A percentile compares a stretch with the other conserved stretches of the same genome.
phyloP scores from a whole-genome alignment of 495 filamentous ascomycete species.

The Penicillium roqueforti region DNA sequence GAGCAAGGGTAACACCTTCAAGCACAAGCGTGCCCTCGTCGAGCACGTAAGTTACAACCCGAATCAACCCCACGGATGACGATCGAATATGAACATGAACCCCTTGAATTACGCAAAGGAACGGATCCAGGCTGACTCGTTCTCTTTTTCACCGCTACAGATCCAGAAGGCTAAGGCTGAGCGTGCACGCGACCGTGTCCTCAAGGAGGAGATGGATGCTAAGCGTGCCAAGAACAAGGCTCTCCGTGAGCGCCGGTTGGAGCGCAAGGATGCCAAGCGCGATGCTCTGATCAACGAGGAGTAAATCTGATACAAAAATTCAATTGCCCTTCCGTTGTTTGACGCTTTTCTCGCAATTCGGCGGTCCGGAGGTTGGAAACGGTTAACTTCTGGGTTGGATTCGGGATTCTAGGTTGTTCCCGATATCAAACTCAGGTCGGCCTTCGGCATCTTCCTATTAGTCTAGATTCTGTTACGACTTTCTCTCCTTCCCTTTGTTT shows the following conservation, averaged over 20 bases:
- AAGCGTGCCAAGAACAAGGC: conserved; percentile 99
- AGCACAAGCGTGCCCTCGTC: conserved; percentile 99
- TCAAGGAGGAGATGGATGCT: conserved; percentile 99
- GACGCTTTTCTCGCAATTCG: conserved; percentile 32
- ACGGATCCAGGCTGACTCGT: conserved; percentile 22
- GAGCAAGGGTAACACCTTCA: conserved; percentile 99
- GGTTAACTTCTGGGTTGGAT: conserved; percentile 23
- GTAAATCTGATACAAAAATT: conserved; percentile 37
- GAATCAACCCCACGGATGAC: conserved; percentile 5
- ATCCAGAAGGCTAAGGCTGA: conserved; percentile 99
- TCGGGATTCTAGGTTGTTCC: conserved; percentile 21
- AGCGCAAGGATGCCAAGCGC: conserved; percentile 86
- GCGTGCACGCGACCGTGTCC: conserved; percentile 84
- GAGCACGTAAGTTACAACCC: conserved; percentile 80
- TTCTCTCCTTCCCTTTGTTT: conserved; percentile 16
- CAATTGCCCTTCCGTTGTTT: conserved; percentile 29
- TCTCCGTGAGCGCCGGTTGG: conserved; percentile 90
- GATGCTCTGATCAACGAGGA: conserved; percentile 75
- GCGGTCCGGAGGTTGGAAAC: conserved; percentile 44
- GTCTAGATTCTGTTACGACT: conserved; percentile 17
- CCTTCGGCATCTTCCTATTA: conserved; percentile 26
- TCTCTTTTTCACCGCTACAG: conserved; percentile 46
- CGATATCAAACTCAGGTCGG: conserved; percentile 27
- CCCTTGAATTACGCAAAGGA: background rate
- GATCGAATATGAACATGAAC: conserved; percentile 2